Evolutionary conservation across 768 basidiomycete species (phyloP).

Genomic region (Chlorophyllum brunneum): DNA sequence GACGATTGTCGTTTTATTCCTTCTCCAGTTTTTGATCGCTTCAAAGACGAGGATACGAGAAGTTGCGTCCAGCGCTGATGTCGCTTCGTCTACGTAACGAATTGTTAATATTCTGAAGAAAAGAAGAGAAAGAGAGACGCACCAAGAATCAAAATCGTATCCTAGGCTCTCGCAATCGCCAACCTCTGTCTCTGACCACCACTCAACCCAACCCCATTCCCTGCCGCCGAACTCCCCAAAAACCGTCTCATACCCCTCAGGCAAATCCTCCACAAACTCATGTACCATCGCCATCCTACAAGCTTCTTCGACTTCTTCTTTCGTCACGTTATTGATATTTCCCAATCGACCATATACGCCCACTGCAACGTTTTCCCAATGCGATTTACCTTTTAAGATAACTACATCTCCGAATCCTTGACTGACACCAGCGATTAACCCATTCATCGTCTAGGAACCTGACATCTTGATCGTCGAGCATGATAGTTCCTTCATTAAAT

Average conservation of each 20-base stretch:
- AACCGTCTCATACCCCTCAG: constrained; percentile 82
- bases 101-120: constrained; percentile 6
- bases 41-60: constrained; percentile 84
- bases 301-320: constrained; percentile 73
- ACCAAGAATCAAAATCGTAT: constrained; percentile 92
- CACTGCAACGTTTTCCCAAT: constrained; percentile 86
- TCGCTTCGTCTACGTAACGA: constrained; percentile 70
- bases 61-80: constrained; percentile 80
- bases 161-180: constrained; percentile 82
- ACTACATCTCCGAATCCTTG: constrained; percentile 67
- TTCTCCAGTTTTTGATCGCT: constrained; percentile 63
- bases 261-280: constrained; percentile 79
- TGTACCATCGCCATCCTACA: constrained; percentile 84
- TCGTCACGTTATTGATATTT: constrained; percentile 52
- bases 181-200: constrained; percentile 93
- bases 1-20: constrained; percentile 82
- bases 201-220: constrained; percentile 69
- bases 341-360: constrained; percentile 30
- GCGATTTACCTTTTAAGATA: constrained; percentile 64
- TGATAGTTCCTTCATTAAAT: constrained; percentile 56
- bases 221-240: constrained; percentile 36
- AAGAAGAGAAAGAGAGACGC: constrained; percentile 24
- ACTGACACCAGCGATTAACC: constrained; percentile 73
- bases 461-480: constrained; percentile 81
- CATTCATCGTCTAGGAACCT: constrained; percentile 68